Conservation (phyloP, 768 basidiomycete genomes). For the Lactarius psammicola region DNA sequence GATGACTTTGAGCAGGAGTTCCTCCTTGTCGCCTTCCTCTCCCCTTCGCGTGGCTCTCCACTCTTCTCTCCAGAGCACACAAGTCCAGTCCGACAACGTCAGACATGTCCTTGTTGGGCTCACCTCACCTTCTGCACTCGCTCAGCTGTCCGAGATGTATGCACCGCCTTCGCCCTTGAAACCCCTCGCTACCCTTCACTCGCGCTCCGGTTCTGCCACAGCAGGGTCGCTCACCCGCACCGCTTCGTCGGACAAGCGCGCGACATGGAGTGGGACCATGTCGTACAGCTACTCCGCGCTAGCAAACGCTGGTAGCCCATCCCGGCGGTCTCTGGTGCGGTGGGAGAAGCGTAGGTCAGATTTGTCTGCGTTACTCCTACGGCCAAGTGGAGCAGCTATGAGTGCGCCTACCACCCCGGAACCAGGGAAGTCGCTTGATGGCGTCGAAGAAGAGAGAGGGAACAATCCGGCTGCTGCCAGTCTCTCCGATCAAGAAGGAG, state of each 20-base stretch:
- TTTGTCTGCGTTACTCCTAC: conserved; percentile 47
- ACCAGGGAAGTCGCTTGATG: conserved; percentile 32
- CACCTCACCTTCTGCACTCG: conserved; percentile 65
- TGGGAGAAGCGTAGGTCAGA: conserved; percentile 57
- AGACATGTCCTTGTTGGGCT: conserved; percentile 76
- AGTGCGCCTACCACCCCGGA: conserved; percentile 45
- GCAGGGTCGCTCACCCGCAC: conserved; percentile 31
- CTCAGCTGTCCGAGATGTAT: conserved; percentile 85
- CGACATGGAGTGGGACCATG: conserved; percentile 65
- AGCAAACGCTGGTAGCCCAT: conserved; percentile 47
- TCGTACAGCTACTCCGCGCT: conserved; percentile 49
- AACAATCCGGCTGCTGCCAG: background rate
- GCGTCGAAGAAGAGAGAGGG: conserved; percentile 45
- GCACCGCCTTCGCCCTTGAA: conserved; percentile 66
- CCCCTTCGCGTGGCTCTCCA: conserved; percentile 68
- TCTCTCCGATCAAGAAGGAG: conserved; percentile 10
- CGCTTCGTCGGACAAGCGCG: conserved; percentile 48
- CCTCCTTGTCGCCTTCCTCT: conserved; percentile 50
- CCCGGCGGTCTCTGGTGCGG: conserved; percentile 43
- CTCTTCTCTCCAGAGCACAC: conserved; percentile 70
- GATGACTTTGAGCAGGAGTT: conserved; percentile 40
- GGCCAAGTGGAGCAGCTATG: conserved; percentile 33
- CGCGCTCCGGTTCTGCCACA: conserved; percentile 46
- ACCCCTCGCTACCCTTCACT: conserved; percentile 34
- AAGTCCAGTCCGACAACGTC: conserved; percentile 78